phyloP scores from a whole-genome alignment of 75 land plant species.

The Selaginella moellendorffii region DNA sequence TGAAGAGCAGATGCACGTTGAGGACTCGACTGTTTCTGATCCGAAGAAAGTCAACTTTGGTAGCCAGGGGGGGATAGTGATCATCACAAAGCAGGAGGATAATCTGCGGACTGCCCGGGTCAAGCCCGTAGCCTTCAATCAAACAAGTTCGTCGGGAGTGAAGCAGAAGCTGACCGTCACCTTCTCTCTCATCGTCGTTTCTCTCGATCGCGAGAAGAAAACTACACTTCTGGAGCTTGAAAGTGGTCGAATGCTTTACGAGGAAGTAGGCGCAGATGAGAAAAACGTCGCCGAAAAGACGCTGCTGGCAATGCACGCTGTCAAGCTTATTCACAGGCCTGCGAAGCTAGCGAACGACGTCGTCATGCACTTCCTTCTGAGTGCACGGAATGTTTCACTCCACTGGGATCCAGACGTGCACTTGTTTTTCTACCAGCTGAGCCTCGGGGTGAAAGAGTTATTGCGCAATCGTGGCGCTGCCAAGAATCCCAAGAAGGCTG shows the following conservation, averaged over 20 bases:
- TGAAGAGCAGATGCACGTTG: constrained; percentile 39
- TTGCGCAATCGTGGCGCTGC: background rate
- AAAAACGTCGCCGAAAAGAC: constrained; percentile 31
- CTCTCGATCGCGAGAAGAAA: constrained; percentile 40
- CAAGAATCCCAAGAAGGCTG: background rate
- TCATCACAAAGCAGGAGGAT: constrained; percentile 63
- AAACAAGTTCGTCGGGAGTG: constrained; percentile 16
- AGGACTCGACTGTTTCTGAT: constrained; percentile 47
- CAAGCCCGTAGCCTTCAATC: constrained; percentile 25
- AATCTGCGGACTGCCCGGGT: constrained; percentile 49
- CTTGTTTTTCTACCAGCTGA: constrained; percentile 49
- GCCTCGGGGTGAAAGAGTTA: constrained; percentile 33
- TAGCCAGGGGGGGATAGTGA: constrained; percentile 64
- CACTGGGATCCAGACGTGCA: constrained; percentile 96
- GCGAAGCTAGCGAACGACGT: constrained; percentile 40
- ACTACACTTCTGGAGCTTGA: constrained; percentile 55
- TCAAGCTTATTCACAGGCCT: constrained; percentile 56
- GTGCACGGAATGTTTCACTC: constrained; percentile 52
- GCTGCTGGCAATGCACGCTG: constrained; percentile 55
- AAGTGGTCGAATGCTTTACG: constrained; percentile 46
- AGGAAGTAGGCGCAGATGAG: constrained; percentile 39
- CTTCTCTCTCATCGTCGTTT: constrained; percentile 41
- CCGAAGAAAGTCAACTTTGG: constrained; percentile 97
- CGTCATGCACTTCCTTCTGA: constrained; percentile 50
- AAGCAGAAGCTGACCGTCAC: constrained; percentile 38